A percentile compares a stretch with the other conserved stretches of the same genome.
Evolutionary conservation across 805 yeast genomes (phyloP).

Genomic region (Yamadazyma akitaensis): DNA sequence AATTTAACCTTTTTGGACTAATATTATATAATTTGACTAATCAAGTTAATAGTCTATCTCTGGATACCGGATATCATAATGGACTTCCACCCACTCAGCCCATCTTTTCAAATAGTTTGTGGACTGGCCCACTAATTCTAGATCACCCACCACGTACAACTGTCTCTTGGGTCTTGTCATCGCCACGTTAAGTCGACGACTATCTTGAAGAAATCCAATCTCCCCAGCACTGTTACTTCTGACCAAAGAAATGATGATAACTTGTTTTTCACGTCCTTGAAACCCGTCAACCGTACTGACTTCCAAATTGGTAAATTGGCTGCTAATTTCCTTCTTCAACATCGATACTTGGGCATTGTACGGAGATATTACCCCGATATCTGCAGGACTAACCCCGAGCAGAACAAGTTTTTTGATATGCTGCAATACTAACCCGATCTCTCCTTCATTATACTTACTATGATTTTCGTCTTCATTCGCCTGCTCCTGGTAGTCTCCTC

Average conservation of each 20-base stretch:
- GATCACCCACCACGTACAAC: conserved; percentile 80
- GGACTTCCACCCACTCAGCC: conserved; percentile 67
- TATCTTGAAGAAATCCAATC: conserved; percentile 80
- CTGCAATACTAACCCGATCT: conserved; percentile 55
- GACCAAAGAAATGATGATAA: conserved; percentile 74
- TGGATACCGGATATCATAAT: conserved; percentile 67
- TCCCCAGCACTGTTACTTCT: conserved; percentile 69
- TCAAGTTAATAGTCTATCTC: conserved; percentile 14
- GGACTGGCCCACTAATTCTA: conserved; percentile 57
- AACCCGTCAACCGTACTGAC: conserved; percentile 93
- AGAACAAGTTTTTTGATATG: conserved; percentile 53
- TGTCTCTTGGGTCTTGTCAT: conserved; percentile 88
- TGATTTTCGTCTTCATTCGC: conserved; percentile 21
- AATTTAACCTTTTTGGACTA: background rate
- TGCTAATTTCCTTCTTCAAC: conserved; percentile 45
- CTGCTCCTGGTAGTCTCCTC: conserved; percentile 74
- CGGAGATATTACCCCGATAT: conserved; percentile 87
- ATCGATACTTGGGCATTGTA: conserved; percentile 81
- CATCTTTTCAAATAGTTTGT: conserved; percentile 56
- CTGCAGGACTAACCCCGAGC: conserved; percentile 49
- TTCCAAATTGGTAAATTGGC: conserved; percentile 45
- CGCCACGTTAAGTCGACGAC: conserved; percentile 84
- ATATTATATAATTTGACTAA: background rate
- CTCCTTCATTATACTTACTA: conserved; percentile 78
- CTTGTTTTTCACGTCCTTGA: conserved; percentile 94